Evolutionary conservation across 306 rosid species (phyloP).

Genomic region (Vachellia pachyceras): DNA sequence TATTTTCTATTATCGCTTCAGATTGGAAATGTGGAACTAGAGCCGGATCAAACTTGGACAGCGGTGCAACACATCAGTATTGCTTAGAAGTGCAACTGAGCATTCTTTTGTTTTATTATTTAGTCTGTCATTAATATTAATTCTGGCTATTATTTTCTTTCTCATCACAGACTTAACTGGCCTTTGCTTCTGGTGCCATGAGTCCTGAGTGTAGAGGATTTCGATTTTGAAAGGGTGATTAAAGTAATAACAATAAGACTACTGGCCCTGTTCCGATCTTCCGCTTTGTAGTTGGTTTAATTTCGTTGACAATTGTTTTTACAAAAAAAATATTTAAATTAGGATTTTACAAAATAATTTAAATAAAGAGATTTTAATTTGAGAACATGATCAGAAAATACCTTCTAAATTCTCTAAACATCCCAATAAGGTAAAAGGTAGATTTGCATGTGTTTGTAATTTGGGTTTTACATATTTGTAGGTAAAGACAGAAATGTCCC

Average conservation of each 20-base stretch:
- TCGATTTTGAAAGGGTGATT: background rate
- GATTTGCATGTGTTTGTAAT: too few species aligned
- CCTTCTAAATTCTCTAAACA: too few species aligned
- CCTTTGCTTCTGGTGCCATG: background rate
- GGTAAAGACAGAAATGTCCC: too few species aligned
- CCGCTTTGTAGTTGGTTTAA: too few species aligned
- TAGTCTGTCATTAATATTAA: conserved; percentile 31
- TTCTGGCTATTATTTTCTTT: conserved; percentile 5
- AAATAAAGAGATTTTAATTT: too few species aligned
- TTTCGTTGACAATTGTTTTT: too few species aligned
- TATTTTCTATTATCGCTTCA: conserved; percentile 48
- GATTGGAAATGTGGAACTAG: conserved; percentile 73
- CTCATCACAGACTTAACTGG: background rate
- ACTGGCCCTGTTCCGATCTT: too few species aligned
- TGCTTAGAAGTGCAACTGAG: conserved; percentile 50
- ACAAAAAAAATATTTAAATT: too few species aligned
- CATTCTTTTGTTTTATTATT: conserved; percentile 9
- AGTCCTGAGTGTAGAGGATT: background rate
- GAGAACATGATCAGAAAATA: too few species aligned
- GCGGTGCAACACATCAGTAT: conserved; percentile 79
- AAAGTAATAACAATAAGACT: background rate
- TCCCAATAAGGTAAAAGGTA: too few species aligned
- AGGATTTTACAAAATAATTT: too few species aligned
- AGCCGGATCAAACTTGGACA: conserved; percentile 88
- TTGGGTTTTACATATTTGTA: too few species aligned